Conservation (phyloP, 2,329 filamentous ascomycete genomes). For the Scedosporium aurantiacum region DNA sequence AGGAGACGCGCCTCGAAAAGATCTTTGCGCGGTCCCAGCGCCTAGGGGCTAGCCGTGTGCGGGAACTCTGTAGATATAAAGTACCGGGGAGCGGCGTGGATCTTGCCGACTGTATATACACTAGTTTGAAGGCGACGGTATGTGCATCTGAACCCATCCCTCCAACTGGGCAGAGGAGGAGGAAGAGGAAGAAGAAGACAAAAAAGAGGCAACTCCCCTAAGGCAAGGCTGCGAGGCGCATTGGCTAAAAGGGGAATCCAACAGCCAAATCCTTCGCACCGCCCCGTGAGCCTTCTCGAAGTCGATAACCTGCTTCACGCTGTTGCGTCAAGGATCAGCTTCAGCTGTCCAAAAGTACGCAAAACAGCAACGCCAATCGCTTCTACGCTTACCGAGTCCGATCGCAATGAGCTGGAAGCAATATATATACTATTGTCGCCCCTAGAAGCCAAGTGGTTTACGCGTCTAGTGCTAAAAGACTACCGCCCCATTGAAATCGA, state of each 20-base stretch:
- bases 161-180: too few relatives aligned
- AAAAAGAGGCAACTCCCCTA: too few relatives aligned
- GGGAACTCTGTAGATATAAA: constrained; percentile 53
- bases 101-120: constrained; percentile 60
- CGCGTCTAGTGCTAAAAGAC: constrained; percentile 66
- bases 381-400: constrained; percentile 13
- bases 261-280: constrained; percentile 33
- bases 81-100: constrained; percentile 48
- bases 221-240: constrained; percentile 8
- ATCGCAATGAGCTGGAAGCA: constrained; percentile 35
- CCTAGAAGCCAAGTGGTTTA: constrained; percentile 77
- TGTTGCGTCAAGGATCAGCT: constrained; percentile 57
- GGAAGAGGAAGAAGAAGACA: too few relatives aligned
- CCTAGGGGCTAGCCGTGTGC: constrained; percentile 49
- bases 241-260: constrained; percentile 13
- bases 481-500: constrained; percentile 59
- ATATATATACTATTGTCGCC: constrained; percentile 52
- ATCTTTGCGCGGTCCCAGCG: constrained; percentile 58
- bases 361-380: constrained; percentile 15
- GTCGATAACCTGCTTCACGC: constrained; percentile 55
- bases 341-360: constrained; percentile 56
- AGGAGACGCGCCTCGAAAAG: constrained; percentile 48
- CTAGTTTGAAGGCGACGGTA: constrained; percentile 51
- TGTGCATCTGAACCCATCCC: constrained; percentile 13
- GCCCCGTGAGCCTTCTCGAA: constrained; percentile 54